Evolutionary conservation across 2,329 filamentous ascomycete species (phyloP).

Genomic region (Sphaerulina populicola): DNA sequence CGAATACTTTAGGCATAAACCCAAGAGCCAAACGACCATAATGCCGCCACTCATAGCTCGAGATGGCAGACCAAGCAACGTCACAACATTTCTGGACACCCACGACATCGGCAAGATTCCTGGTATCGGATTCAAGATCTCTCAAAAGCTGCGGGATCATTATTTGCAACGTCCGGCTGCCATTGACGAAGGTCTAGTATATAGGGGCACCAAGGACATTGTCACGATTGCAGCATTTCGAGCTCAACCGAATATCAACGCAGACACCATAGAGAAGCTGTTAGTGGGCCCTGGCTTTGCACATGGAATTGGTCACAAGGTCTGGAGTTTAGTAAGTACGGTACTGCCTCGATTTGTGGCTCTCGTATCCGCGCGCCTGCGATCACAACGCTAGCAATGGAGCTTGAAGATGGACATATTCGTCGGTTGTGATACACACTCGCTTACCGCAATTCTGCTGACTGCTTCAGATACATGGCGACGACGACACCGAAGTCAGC

Average conservation of each 20-base stretch:
- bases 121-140: conserved; percentile 75
- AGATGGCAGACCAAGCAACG: conserved; percentile 39
- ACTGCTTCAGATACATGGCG: conserved; percentile 55
- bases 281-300: conserved; percentile 62
- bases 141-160: conserved; percentile 56
- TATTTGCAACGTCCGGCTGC: conserved; percentile 44
- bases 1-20: conserved; percentile 55
- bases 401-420: neutral
- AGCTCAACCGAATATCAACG: conserved; percentile 52
- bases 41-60: conserved; percentile 47
- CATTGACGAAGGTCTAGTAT: conserved; percentile 40
- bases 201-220: conserved; percentile 45
- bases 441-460: neutral
- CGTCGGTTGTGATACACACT: neutral
- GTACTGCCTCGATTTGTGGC: neutral
- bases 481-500: conserved; percentile 67
- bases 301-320: conserved; percentile 59
- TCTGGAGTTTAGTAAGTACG: conserved; percentile 55
- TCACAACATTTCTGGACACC: conserved; percentile 61
- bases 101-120: conserved; percentile 74
- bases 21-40: conserved; percentile 76
- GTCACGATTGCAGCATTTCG: conserved; percentile 62
- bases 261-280: conserved; percentile 57
- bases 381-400: neutral
- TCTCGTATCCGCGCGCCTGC: neutral